phyloP scores from a whole-genome alignment of 345 rosid genomes.

The Toxicodendron radicans region DNA sequence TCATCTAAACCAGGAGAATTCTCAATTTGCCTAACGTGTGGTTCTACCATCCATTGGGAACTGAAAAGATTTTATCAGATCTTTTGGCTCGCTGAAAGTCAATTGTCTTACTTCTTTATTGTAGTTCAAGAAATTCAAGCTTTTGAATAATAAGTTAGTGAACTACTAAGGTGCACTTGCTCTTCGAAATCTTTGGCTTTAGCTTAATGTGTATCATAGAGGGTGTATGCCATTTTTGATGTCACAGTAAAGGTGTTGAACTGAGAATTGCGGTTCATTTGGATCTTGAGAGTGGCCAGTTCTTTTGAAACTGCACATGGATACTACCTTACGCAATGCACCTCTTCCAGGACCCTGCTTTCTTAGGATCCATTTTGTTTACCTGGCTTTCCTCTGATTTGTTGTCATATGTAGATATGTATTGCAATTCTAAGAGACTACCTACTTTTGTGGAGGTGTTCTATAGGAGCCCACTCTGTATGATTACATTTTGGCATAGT shows the following conservation, averaged over 20 bases:
- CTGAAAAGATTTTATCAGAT: background rate
- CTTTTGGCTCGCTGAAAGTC: background rate
- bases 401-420: background rate
- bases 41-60: background rate
- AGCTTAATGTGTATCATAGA: background rate
- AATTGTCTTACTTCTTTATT: background rate
- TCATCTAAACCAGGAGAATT: constrained; percentile 2
- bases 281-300: background rate
- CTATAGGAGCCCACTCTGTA: background rate
- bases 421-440: background rate
- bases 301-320: background rate
- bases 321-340: background rate
- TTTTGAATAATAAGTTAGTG: background rate
- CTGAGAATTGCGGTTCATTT: background rate
- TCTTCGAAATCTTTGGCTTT: background rate
- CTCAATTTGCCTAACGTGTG: background rate
- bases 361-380: constrained; percentile 1
- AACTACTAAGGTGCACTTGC: background rate
- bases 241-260: background rate
- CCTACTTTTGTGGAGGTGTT: background rate
- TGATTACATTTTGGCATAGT: background rate
- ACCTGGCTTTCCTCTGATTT: background rate
- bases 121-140: constrained; percentile 5
- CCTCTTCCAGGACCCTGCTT: background rate
- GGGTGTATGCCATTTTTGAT: background rate